Percentiles rank a stretch among this genome's conserved stretches.
phyloP scores from a whole-genome alignment of 2,329 filamentous ascomycete genomes.

The Macrophomina pseudophaseolina region DNA sequence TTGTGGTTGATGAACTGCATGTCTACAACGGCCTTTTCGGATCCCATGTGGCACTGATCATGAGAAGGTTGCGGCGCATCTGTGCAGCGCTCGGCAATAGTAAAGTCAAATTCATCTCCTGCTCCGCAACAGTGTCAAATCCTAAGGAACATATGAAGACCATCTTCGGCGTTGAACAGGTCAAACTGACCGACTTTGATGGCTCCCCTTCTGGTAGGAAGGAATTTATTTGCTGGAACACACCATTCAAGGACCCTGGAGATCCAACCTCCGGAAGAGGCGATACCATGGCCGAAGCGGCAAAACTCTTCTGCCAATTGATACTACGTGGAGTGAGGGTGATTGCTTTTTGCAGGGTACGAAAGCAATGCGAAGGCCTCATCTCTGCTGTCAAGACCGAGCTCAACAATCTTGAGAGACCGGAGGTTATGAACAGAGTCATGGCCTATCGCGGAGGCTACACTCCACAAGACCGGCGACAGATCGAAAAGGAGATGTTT shows the following conservation, averaged over 20 bases:
- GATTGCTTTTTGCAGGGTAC: conserved; percentile 88
- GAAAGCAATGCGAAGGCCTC: conserved; percentile 86
- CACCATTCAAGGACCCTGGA: conserved; percentile 85
- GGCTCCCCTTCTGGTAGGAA: conserved; percentile 91
- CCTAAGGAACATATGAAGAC: conserved; percentile 89
- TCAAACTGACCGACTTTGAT: conserved; percentile 84
- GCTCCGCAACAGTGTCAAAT: conserved; percentile 95
- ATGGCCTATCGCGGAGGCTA: conserved; percentile 98
- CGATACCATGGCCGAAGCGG: conserved; percentile 82
- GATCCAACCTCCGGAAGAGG: conserved; percentile 87
- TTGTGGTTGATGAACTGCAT: conserved; percentile 85
- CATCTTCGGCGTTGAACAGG: conserved; percentile 86
- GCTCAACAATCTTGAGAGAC: conserved; percentile 71
- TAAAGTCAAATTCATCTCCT: conserved; percentile 87
- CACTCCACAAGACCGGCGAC: conserved; percentile 84
- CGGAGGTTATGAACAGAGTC: conserved; percentile 77
- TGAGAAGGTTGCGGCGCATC: conserved; percentile 84
- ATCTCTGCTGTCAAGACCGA: conserved; percentile 80
- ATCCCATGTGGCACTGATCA: conserved; percentile 91
- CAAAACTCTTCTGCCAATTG: conserved; percentile 86
- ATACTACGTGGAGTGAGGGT: conserved; percentile 87
- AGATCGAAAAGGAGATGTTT: conserved; percentile 96
- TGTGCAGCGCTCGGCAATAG: conserved; percentile 90
- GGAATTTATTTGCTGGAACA: conserved; percentile 98
- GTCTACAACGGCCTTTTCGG: conserved; percentile 97